Percentiles rank a stretch among this genome's conserved stretches.
Conservation (phyloP, 2,329 filamentous ascomycete species). For the Botrytis sinoallii region DNA sequence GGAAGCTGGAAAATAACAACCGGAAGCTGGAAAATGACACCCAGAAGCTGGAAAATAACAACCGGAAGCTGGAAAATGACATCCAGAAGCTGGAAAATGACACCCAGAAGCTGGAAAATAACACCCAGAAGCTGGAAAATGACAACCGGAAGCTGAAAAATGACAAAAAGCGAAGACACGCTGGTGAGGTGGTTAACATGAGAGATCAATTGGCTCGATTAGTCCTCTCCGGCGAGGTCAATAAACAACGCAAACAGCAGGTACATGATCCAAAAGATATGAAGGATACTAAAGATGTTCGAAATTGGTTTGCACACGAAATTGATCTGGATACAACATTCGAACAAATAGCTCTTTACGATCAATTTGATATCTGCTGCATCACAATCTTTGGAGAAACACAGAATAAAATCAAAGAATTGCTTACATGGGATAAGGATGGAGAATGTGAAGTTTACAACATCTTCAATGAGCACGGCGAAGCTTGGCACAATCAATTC, state of each 20-base stretch:
- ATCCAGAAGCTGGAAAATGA: too few species aligned
- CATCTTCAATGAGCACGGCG: not conserved
- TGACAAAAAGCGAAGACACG: not conserved
- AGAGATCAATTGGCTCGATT: not conserved
- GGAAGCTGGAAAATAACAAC: too few species aligned
- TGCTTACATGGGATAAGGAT: not conserved
- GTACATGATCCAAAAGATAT: not conserved
- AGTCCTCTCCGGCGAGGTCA: not conserved
- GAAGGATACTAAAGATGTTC: not conserved
- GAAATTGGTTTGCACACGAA: not conserved
- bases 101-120: too few species aligned
- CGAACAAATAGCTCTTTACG: not conserved
- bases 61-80: too few species aligned
- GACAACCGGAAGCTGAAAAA: fast-evolving
- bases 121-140: too few species aligned
- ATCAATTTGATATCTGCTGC: not conserved
- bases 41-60: too few species aligned
- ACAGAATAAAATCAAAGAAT: not conserved
- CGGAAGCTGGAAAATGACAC: too few species aligned
- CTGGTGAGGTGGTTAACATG: not conserved
- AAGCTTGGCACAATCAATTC: not conserved
- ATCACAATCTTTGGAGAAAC: not conserved
- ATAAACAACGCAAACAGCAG: not conserved
- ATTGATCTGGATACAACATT: not conserved
- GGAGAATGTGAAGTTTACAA: not conserved